Evolutionary conservation across 2,329 filamentous ascomycete genomes (phyloP), one percentile per base, ranked within the genome.

Genomic region (Hymenoscyphus infarciens): DNA sequence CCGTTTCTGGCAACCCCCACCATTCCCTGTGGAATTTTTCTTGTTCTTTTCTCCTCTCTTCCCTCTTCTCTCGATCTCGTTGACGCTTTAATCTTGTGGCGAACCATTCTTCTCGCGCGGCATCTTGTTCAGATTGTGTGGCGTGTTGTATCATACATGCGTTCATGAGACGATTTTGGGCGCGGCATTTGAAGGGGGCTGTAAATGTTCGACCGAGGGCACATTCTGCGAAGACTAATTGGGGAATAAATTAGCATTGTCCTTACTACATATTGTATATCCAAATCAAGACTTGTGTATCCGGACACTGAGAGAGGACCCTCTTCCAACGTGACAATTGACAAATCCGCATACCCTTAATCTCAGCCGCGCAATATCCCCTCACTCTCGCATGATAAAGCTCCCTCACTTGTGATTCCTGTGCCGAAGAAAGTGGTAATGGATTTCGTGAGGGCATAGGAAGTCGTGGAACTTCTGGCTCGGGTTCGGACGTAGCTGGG

Each of bases 91-190:
- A 81, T 59, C 91, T 83, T 67, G 85, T 82, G 59, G 87, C 85
- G 76, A 98, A 98, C 95, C 95, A 99, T 75, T 98, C 92, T 76
- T 92, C 90, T 59, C 95, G 82, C 67, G 95, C 95, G 27, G 86
- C 87, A 78, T 99, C 95, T 76, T 96, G 85, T 75, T 96, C 91
- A 61, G 84, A 86, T 67, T 87, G 90, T 67, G 91, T 96, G 61
- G 94, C 93, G 78, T 96, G 89, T 61, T 82, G 77, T 69, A 93
- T 82, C 92, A 99, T 97, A 80, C 95, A 99, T 65, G 81, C 82
- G 79, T 99, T 99, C 95, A 99, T 99, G 39, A 83, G 82, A 66
- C 88, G 87, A 72, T 92, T 89, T 73, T 93, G 83, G 57, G 83
- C 78, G 60, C 92, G 88, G 80, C 95, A 99, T 60, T 87, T 84